Evolutionary conservation across 2,329 filamentous ascomycete species (phyloP).

Genomic region (Zymoseptoria ardabiliae): DNA sequence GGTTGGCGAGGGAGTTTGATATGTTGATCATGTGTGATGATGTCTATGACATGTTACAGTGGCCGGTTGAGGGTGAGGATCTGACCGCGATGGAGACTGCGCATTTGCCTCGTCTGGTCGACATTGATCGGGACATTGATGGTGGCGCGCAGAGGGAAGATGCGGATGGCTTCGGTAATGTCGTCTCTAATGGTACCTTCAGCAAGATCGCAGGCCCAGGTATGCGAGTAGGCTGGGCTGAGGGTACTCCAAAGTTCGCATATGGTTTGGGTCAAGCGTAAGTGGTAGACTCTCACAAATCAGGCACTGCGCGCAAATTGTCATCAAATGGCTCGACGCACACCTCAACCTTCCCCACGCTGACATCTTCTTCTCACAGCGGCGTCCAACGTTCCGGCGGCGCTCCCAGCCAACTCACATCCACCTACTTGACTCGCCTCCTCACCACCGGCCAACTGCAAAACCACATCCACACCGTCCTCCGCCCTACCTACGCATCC

Average conservation of each 20-base stretch:
- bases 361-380: conserved; percentile 9
- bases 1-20: conserved; percentile 69
- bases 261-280: conserved; percentile 54
- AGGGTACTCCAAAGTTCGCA: conserved; percentile 58
- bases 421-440: conserved; percentile 50
- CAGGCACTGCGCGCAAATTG: not conserved
- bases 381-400: conserved; percentile 54
- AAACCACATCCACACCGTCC: conserved; percentile 43
- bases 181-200: conserved; percentile 80
- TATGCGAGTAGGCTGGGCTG: conserved; percentile 78
- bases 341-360: not conserved
- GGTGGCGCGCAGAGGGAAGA: conserved; percentile 43
- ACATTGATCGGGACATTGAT: conserved; percentile 65
- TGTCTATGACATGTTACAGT: conserved; percentile 89
- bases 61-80: conserved; percentile 45
- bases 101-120: conserved; percentile 63
- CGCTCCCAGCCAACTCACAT: conserved; percentile 52
- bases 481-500: conserved; percentile 50
- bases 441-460: conserved; percentile 47
- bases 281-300: conserved; percentile 20
- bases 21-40: conserved; percentile 83
- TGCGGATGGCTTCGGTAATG: conserved; percentile 65
- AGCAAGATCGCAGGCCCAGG: conserved; percentile 82
- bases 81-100: conserved; percentile 29
- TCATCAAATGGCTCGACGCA: not conserved